These are phyloP conservation scores for Neofusicoccum sp. DNA, from an alignment of 2,329 filamentous ascomycete genomes.

Conservation along the genomic window DNA sequence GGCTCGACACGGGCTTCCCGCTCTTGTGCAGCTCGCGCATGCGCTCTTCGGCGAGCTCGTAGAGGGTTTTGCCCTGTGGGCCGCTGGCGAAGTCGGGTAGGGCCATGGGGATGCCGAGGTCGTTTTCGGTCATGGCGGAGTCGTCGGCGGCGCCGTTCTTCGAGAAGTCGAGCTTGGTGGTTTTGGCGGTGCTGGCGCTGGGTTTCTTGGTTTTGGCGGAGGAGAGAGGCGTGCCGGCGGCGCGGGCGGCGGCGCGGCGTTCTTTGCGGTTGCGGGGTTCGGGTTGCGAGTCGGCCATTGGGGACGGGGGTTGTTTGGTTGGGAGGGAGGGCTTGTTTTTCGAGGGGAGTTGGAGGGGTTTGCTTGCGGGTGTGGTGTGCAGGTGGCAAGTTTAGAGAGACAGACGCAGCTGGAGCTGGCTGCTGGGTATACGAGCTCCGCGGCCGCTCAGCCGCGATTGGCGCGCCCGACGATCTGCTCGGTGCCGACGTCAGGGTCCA, in stretches of 20 bases:
- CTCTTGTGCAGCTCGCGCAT: slow-evolving; percentile 41
- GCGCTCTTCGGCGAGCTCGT: slow-evolving; percentile 67
- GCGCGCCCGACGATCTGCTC: background rate
- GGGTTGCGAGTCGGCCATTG: background rate
- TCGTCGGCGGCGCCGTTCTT: slow-evolving; percentile 40
- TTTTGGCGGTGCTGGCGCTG: slow-evolving; percentile 38
- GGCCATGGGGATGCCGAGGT: slow-evolving; percentile 54
- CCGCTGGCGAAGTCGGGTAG: slow-evolving; percentile 62
- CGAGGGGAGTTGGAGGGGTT: background rate
- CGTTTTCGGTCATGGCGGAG: background rate
- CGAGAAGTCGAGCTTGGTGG: slow-evolving; percentile 37
- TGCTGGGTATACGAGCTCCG: background rate
- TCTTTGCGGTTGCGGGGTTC: slow-evolving; percentile 44
- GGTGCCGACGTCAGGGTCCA: slow-evolving; percentile 15
- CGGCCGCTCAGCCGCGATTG: background rate
- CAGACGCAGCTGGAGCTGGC: background rate
- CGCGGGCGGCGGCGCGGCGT: slow-evolving; percentile 42
- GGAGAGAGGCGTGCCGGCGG: slow-evolving; percentile 25
- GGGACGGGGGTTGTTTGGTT: background rate
- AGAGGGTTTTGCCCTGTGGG: slow-evolving; percentile 61
- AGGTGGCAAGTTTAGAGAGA: background rate
- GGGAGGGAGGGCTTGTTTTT: background rate
- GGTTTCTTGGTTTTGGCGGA: slow-evolving; percentile 21
- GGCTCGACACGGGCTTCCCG: slow-evolving; percentile 46
- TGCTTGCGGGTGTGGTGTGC: background rate